These are phyloP conservation scores for Acorus calamus DNA, from an alignment of 106 monocot genomes.

Conservation along the genomic window DNA sequence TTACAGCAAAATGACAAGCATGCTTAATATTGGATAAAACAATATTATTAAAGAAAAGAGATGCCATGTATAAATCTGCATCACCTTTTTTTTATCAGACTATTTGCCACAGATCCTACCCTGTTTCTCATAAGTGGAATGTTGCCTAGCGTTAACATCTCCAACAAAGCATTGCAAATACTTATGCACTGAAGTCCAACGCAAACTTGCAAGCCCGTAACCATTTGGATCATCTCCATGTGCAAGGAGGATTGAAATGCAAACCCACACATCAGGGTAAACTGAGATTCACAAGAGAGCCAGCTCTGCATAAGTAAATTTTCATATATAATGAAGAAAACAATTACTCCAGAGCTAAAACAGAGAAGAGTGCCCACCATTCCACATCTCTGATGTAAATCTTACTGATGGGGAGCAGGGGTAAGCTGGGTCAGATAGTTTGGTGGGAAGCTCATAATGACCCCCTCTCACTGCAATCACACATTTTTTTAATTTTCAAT, in stretches of 20 bases:
- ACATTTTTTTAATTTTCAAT: background rate
- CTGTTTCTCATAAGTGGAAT: too few relatives aligned
- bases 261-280: constrained; percentile 68
- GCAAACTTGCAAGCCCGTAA: constrained; percentile 83
- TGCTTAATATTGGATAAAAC: too few relatives aligned
- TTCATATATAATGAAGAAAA: too few relatives aligned
- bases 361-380: constrained; percentile 18
- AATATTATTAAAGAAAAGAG: too few relatives aligned
- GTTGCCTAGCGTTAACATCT: too few relatives aligned
- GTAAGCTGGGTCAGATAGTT: constrained; percentile 27
- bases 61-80: too few relatives aligned
- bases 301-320: background rate
- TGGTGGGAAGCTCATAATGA: constrained; percentile 34
- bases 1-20: background rate
- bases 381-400: constrained; percentile 54
- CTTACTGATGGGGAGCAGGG: constrained; percentile 30
- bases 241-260: constrained; percentile 84
- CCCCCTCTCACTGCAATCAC: constrained; percentile 29
- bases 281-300: constrained; percentile 13
- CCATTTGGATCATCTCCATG: constrained; percentile 78
- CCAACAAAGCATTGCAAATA: constrained; percentile 8
- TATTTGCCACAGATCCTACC: too few relatives aligned
- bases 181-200: constrained; percentile 82
- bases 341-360: background rate
- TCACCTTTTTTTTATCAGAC: too few relatives aligned